A percentile compares a stretch with the other conserved stretches of the same genome.
These are phyloP conservation scores for Verticillium albo-atrum DNA, from an alignment of 2,329 filamentous ascomycete species.

Conservation along the genomic window DNA sequence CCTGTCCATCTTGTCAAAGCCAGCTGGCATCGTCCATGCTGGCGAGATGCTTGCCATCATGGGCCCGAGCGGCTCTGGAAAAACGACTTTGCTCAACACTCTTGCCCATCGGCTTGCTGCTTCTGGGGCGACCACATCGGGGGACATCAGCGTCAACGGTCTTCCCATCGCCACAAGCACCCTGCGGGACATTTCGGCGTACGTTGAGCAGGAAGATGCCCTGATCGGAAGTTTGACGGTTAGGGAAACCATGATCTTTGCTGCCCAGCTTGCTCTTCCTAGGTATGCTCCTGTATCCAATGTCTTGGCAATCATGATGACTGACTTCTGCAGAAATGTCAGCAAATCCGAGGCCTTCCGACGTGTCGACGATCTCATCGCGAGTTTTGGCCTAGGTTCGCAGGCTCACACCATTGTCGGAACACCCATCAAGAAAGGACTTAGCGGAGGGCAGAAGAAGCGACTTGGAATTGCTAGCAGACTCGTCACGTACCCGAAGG, in stretches of 20 bases:
- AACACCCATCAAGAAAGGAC: constrained; percentile 76
- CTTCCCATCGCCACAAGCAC: constrained; percentile 40
- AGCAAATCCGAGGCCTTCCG: constrained; percentile 50
- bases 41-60: constrained; percentile 76
- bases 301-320: neutral
- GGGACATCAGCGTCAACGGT: constrained; percentile 61
- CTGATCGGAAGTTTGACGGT: constrained; percentile 78
- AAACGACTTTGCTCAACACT: constrained; percentile 79
- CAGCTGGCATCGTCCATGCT: constrained; percentile 18
- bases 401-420: constrained; percentile 72
- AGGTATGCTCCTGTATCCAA: constrained; percentile 6
- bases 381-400: constrained; percentile 66
- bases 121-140: constrained; percentile 35
- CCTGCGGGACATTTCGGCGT: constrained; percentile 65
- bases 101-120: constrained; percentile 59
- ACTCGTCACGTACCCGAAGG: constrained; percentile 74
- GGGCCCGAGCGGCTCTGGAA: constrained; percentile 71
- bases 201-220: constrained; percentile 86
- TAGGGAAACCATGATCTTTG: constrained; percentile 73
- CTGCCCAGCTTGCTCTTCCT: constrained; percentile 54
- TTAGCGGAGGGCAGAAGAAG: constrained; percentile 82
- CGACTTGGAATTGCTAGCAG: constrained; percentile 76
- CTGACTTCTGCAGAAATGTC: constrained; percentile 22
- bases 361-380: constrained; percentile 62
- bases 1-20: constrained; percentile 11